Percentiles rank a stretch among this genome's conserved stretches.
Evolutionary conservation across 2,329 filamentous ascomycete genomes (phyloP).

Genomic region (Dothistroma pini): DNA sequence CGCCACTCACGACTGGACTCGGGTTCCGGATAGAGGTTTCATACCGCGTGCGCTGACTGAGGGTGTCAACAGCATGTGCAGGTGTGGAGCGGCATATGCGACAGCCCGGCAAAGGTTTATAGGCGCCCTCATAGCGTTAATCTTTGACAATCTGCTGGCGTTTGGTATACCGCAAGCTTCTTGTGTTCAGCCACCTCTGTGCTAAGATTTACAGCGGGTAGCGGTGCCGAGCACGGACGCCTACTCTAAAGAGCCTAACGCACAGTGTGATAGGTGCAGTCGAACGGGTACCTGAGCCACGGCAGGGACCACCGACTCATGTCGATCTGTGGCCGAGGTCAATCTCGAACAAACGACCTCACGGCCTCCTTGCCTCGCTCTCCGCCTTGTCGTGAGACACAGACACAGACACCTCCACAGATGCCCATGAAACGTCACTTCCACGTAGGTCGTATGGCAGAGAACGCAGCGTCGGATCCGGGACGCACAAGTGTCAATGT

Average conservation of each 20-base stretch:
- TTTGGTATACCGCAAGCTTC: not conserved
- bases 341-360: not conserved
- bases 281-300: not conserved
- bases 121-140: not conserved
- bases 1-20: not conserved
- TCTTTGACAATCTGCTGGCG: not conserved
- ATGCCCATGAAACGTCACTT: conserved; percentile 5
- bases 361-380: not conserved
- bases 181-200: not conserved
- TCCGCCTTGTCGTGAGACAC: not conserved
- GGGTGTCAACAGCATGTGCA: not conserved
- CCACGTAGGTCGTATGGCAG: conserved; percentile 5
- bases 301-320: not conserved
- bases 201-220: not conserved
- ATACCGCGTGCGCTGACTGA: not conserved
- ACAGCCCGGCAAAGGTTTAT: not conserved
- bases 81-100: not conserved
- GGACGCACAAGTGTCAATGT: not conserved
- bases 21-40: not conserved
- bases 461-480: not conserved
- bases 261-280: not conserved
- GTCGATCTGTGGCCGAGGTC: not conserved
- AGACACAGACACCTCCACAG: conserved; percentile 7
- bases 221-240: not conserved
- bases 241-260: not conserved